Conservation (phyloP, 176 grass and related monocot species). For the Hyparrhenia diplandra region DNA sequence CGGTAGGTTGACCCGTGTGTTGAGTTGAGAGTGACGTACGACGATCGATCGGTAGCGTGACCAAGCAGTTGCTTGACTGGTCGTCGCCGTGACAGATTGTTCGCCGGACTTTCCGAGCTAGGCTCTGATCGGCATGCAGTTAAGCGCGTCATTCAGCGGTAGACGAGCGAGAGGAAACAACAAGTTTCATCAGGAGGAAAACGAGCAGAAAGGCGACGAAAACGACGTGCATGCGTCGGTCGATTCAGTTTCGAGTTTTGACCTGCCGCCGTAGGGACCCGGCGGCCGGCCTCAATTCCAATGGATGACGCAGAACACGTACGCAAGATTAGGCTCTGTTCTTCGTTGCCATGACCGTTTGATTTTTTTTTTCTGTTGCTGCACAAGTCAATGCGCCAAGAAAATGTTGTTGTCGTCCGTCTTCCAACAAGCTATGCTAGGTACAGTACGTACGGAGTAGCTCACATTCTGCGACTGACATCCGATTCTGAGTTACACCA, state of each 20-base stretch:
- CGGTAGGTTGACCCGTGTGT: background rate
- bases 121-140: background rate
- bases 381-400: background rate
- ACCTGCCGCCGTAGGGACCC: too few relatives aligned
- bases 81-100: background rate
- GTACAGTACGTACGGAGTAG: too few relatives aligned
- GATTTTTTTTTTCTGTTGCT: background rate
- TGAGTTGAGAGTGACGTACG: background rate
- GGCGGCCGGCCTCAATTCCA: background rate
- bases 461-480: background rate
- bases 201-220: background rate
- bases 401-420: too few relatives aligned
- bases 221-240: background rate
- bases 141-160: background rate
- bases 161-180: background rate
- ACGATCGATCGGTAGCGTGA: too few relatives aligned
- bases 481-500: too few relatives aligned
- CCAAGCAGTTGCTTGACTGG: background rate
- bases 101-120: slow-evolving; percentile 1
- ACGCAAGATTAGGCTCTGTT: background rate
- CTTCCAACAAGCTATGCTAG: background rate
- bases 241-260: background rate
- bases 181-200: background rate
- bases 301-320: background rate
- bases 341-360: background rate